Base-by-base conservation (phyloP, 176 grass and related monocot species). In the Echinochloa phyllopogon region DNA sequence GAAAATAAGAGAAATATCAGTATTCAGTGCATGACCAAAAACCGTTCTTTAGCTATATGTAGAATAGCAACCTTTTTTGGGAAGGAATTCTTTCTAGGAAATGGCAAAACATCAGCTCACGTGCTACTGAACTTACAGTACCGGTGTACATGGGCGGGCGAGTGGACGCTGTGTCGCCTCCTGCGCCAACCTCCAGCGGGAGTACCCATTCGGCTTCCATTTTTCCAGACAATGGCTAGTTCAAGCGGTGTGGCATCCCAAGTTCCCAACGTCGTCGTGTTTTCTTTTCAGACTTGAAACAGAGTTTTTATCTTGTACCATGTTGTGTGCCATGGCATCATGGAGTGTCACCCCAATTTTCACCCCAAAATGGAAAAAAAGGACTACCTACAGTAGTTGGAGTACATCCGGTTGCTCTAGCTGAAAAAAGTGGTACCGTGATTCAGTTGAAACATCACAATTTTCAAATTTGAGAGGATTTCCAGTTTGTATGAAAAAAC, bases 161-260 rank as follows among this genome's bases (percentile, higher is more conserved):
- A 69, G 79, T 42, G 5, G 79, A 16, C 6, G 50, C 2, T 49
- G 0, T 13, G 65, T 69, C 79, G 20, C 79, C 79, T 41, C 79
- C 79, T 37, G 49, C 79, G 4, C 79, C 79, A 4, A 70, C 79
- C 36, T 56, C 79, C 37, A 57, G 79, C 8, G 21, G 65, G n/a
- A 82, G 50, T 15, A 39, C 65, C 43, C 79, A 58, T 42, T 55
- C 49, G 20, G 33, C 49, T 68, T 82, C 79, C 16, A 13, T 42
- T 71, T 59, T 71, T 4, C 65, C 79, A 21, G 79, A 67, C 47
- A 66, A 55, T 51, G 8, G 8, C 20, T 81, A 81, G 36, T 41
- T 7, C 77, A 49, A 65, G 11, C 42, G 60, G 59, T 80, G 60
- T 49, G 16, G 44, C 25, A 38, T 49, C 42, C 65, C n/a, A n/a